These are phyloP conservation scores for Cercospora nicotianae DNA, from an alignment of 2,329 filamentous ascomycete species.

Conservation along the genomic window DNA sequence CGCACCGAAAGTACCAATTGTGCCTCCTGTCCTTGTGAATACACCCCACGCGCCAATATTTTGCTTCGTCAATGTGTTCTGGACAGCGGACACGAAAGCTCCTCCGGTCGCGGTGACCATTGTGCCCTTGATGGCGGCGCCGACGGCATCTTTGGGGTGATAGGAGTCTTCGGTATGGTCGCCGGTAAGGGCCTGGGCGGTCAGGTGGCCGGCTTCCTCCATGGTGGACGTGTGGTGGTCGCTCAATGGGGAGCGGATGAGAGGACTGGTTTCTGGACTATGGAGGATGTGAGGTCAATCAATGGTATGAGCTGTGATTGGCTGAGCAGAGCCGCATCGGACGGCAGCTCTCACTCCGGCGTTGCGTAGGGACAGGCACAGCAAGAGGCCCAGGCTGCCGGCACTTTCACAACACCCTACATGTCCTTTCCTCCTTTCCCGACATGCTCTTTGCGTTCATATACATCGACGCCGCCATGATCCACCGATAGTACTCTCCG, in stretches of 20 bases:
- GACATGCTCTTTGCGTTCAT: not conserved
- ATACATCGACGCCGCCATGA: not conserved
- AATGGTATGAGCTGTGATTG: not conserved
- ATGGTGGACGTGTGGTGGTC: slow-evolving; percentile 43
- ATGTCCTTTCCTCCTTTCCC: slow-evolving; percentile 5
- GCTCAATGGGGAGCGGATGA: not conserved
- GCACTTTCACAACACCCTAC: slow-evolving; percentile 2
- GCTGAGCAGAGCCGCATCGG: slow-evolving; percentile 1
- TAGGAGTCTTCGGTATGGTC: slow-evolving; percentile 46
- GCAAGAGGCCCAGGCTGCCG: not conserved
- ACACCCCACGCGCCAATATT: slow-evolving; percentile 81
- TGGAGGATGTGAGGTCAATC: slow-evolving; percentile 7
- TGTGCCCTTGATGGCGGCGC: slow-evolving; percentile 63
- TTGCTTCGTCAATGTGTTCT: slow-evolving; percentile 80
- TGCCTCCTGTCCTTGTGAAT: slow-evolving; percentile 74
- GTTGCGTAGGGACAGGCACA: not conserved
- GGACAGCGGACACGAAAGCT: slow-evolving; percentile 71
- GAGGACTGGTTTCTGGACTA: not conserved
- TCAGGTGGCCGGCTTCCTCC: slow-evolving; percentile 42
- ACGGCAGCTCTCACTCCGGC: not conserved
- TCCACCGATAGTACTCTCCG: not conserved
- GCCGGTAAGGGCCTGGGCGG: slow-evolving; percentile 43
- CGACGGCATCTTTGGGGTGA: slow-evolving; percentile 73
- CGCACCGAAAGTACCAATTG: slow-evolving; percentile 67
- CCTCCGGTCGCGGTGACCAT: slow-evolving; percentile 67